phyloP scores from a whole-genome alignment of 108 stramenopile species.

The Aureococcus anophagefferens region DNA sequence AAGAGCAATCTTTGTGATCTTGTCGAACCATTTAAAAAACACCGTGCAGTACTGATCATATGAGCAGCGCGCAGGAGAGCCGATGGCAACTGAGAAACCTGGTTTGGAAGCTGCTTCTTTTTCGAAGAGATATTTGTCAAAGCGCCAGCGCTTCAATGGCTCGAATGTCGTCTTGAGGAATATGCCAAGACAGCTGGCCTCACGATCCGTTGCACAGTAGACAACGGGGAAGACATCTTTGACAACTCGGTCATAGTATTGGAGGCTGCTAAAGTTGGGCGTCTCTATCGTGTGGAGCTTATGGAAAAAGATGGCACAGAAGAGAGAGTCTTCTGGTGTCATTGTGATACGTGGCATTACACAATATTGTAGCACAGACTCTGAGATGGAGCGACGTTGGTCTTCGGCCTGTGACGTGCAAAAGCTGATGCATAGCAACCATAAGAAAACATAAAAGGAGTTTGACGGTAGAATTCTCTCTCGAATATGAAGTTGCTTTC shows the following conservation, averaged over 20 bases:
- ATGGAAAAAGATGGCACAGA: conserved; percentile 58
- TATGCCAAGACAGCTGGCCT: conserved; percentile 66
- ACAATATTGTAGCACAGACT: conserved; percentile 46
- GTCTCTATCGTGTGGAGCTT: conserved; percentile 62
- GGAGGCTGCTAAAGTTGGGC: conserved; percentile 63
- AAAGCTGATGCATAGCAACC: no score
- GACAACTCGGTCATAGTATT: conserved; percentile 57
- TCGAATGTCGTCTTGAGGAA: conserved; percentile 64
- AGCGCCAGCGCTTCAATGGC: conserved; percentile 59
- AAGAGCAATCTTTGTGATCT: conserved; percentile 50
- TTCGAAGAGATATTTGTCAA: conserved; percentile 59
- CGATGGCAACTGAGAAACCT: background rate
- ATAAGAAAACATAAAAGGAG: no score
- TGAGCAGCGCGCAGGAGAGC: background rate
- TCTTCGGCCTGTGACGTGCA: conserved; percentile 6
- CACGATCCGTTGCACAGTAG: conserved; percentile 70
- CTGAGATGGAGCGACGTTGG: conserved; percentile 10
- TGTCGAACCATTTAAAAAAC: conserved; percentile 64
- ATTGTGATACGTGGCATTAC: conserved; percentile 59
- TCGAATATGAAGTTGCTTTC: no score
- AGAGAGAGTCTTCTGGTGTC: conserved; percentile 74
- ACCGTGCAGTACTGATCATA: conserved; percentile 47
- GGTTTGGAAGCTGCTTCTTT: conserved; percentile 35
- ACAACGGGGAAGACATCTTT: conserved; percentile 49
- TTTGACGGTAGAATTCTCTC: no score